phyloP scores from a whole-genome alignment of 1,139 yeast genomes.

The Saccharomycopsis crataegensis region DNA sequence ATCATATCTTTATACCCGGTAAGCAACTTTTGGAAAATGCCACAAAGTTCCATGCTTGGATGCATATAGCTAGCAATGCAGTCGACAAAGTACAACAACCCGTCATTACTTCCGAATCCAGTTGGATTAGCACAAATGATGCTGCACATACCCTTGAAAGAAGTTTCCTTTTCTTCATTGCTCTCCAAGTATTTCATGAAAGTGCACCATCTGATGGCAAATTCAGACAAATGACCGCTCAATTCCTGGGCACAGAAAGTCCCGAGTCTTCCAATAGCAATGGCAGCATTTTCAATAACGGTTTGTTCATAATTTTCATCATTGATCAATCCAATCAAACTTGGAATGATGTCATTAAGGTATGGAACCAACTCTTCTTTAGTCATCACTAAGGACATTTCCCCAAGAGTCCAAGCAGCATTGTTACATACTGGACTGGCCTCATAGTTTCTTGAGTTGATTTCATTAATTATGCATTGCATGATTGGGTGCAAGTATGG shows the following conservation, averaged over 20 bases:
- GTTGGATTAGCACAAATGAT: conserved; percentile 61
- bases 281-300: conserved; percentile 84
- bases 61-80: conserved; percentile 56
- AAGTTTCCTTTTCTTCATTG: conserved; percentile 74
- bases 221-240: conserved; percentile 49
- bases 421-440: conserved; percentile 71
- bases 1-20: conserved; percentile 41
- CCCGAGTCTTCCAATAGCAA: conserved; percentile 88
- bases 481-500: conserved; percentile 56
- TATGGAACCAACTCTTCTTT: conserved; percentile 50
- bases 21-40: conserved; percentile 39
- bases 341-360: conserved; percentile 49
- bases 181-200: conserved; percentile 59
- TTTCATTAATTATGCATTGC: conserved; percentile 60
- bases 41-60: conserved; percentile 41
- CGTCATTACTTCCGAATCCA: conserved; percentile 46
- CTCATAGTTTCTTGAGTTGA: conserved; percentile 39
- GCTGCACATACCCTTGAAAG: conserved; percentile 70
- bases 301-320: conserved; percentile 46
- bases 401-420: conserved; percentile 93
- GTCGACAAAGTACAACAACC: conserved; percentile 49
- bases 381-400: conserved; percentile 58
- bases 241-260: conserved; percentile 51
- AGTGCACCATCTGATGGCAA: conserved; percentile 59
- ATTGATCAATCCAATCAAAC: conserved; percentile 59